Evolutionary conservation across 306 rosid genomes (phyloP), one percentile per base, ranked within the genome.

Genomic region (Prunus salicina): DNA sequence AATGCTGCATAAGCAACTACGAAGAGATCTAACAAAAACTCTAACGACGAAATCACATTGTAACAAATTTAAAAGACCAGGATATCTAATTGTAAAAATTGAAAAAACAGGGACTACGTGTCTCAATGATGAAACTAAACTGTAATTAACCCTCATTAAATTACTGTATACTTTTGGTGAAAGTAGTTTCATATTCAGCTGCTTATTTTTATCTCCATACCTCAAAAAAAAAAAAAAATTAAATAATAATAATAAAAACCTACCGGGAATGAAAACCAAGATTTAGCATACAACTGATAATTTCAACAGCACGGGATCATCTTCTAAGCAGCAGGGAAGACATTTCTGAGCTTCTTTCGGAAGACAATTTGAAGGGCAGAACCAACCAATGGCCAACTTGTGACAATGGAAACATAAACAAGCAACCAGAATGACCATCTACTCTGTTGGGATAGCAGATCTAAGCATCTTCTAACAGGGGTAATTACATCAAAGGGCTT

Each of bases 351-450:
- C 88, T 82, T 95, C 88, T 87, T 95, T 75, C 79, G 83, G 69
- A 86, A 84, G 83, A 88, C 73, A 64, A 76, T 8, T 41, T 60
- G 61, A 43, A 95, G 79, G 45, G 88, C 92, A 58, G 97, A 93
- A 83, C 97, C 97, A 25, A 90, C 84, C 76, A 92, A 69, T 51
- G 98, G 98, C 97, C 97, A 95, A 74, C 92, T 88, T 43, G 97
- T 85, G 67, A 80, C 77, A 27, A 92, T 62, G 66, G 96, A 92
- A 81, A 92, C 83, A 81, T 92, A 92, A 77, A 86, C 86, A 65
- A 95, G 92, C 87, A 95, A 81, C 92, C 97, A 83, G 18, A 82
- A 38, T 24, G 99, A 89, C 86, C 85, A 90, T 76, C 83, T 78
- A 73, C 72, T 89, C 68, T 81, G 86, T 49, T 80, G 87, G 60